Evolutionary conservation across 495 filamentous ascomycete species (phyloP), one percentile per base, ranked within the genome.

Genomic region (Penicillium herquei): DNA sequence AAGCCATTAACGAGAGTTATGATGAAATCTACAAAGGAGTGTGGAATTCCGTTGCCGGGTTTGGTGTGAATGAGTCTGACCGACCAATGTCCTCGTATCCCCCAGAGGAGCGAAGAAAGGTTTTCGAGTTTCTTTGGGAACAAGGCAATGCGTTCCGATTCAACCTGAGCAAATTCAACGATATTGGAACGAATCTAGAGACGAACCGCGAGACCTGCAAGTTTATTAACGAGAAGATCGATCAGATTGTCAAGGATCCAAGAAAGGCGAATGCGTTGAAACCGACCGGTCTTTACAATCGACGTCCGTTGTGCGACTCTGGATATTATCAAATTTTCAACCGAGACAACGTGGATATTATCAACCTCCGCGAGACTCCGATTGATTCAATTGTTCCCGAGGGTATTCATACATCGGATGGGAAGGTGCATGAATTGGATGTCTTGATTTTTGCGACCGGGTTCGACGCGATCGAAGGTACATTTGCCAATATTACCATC

Each of bases 381-480:
- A 76, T 86, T 32, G 57, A 55, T 1, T 71, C 69, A 35, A 68
- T 84, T 32, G 73, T 63, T 6, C 65, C 71, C 33, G 70, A 44
- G 2, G 81, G 81, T 0, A 76, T 85, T 50, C 59, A 67, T 32
- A 65, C 61, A 61, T 50, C 71, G 52, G 75, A 49, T 14, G 47
- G 74, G 3, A 65, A 18, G 16, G 54, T 68, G 9, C 62, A 72
- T n/a, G 76, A 82, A 18, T 68, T 82, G 13, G 81, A 78, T 42
- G 56, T 78, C 2, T 69, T 84, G 52, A 63, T 71, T 9, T 62
- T 80, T 17, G 81, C 80, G 0, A 84, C 81, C 0, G 81, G 81
- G 3, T 84, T 83, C 61, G 76, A 81, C 52, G 72, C 70, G 14
- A 66, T 75, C 2, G 77, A 74, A 3, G 80, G 77, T 2, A 69